phyloP scores from a whole-genome alignment of 2,329 filamentous ascomycete genomes.

The Coniochaeta prunicola region DNA sequence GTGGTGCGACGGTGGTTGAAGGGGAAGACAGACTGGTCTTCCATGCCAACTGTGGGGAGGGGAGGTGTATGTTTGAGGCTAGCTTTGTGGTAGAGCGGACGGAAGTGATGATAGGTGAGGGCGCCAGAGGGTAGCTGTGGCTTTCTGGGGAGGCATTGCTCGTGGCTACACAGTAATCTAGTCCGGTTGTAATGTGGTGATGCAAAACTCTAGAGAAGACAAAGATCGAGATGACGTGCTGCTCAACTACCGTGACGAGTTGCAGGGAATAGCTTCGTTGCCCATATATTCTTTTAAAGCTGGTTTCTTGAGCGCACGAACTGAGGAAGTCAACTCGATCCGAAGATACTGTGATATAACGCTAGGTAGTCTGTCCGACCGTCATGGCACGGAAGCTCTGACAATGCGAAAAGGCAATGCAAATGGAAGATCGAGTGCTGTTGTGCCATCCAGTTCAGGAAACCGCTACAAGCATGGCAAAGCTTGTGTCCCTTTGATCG shows the following conservation, averaged over 20 bases:
- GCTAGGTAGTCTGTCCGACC: not conserved
- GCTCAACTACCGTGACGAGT: not conserved
- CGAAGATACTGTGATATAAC: not conserved
- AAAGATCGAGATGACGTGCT: not conserved
- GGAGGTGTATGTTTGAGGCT: slow-evolving; percentile 12
- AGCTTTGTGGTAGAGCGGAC: not conserved
- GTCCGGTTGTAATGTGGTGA: too few relatives aligned
- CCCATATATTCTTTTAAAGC: not conserved
- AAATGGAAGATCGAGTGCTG: too few relatives aligned
- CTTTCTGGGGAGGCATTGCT: not conserved
- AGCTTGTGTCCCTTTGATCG: not conserved
- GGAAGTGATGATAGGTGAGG: not conserved
- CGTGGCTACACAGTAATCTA: too few relatives aligned
- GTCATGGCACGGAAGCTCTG: not conserved
- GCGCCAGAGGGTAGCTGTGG: not conserved
- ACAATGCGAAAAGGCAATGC: not conserved
- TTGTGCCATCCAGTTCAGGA: not conserved
- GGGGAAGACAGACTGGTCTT: slow-evolving; percentile 10
- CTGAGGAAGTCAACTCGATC: not conserved
- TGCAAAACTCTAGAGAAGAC: not conserved
- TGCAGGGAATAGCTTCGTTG: not conserved
- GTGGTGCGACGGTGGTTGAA: slow-evolving; percentile 21
- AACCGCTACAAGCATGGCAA: not conserved
- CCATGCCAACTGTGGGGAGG: slow-evolving; percentile 13
- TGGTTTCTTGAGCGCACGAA: not conserved